Conservation (phyloP, 352 stramenopile genomes). For the Phytopythium sindhum region DNA sequence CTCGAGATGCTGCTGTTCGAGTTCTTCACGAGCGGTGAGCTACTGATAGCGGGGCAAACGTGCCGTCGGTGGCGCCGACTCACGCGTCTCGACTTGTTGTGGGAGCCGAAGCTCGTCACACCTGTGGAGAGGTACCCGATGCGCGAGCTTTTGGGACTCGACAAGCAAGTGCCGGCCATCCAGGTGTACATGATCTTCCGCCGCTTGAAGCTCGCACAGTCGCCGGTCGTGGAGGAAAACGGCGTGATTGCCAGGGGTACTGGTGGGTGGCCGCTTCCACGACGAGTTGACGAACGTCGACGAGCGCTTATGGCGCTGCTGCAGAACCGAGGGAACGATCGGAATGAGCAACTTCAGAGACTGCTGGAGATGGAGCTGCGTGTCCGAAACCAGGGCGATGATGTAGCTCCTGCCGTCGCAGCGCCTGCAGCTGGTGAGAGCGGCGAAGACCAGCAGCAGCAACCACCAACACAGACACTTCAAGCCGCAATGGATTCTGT, state of each 20-base stretch:
- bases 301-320: constrained; percentile 4
- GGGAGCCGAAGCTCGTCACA: constrained; percentile 64
- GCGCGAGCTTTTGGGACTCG: constrained; percentile 46
- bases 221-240: constrained; percentile 9
- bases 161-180: constrained; percentile 48
- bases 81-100: constrained; percentile 54
- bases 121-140: constrained; percentile 61
- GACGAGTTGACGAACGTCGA: background rate
- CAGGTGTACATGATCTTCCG: constrained; percentile 76
- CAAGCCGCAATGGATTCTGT: background rate
- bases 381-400: background rate
- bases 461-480: background rate
- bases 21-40: constrained; percentile 45
- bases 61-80: constrained; percentile 57
- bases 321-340: constrained; percentile 2
- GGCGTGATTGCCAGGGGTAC: background rate
- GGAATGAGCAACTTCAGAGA: constrained; percentile 5
- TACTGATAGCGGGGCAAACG: constrained; percentile 42
- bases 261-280: background rate
- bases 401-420: background rate
- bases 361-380: constrained; percentile 10
- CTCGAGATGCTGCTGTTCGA: constrained; percentile 62
- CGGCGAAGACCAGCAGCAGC: background rate
- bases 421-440: background rate
- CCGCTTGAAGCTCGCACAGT: constrained; percentile 34